phyloP scores from a whole-genome alignment of 2,329 filamentous ascomycete species.

The Aspergillus tanneri region DNA sequence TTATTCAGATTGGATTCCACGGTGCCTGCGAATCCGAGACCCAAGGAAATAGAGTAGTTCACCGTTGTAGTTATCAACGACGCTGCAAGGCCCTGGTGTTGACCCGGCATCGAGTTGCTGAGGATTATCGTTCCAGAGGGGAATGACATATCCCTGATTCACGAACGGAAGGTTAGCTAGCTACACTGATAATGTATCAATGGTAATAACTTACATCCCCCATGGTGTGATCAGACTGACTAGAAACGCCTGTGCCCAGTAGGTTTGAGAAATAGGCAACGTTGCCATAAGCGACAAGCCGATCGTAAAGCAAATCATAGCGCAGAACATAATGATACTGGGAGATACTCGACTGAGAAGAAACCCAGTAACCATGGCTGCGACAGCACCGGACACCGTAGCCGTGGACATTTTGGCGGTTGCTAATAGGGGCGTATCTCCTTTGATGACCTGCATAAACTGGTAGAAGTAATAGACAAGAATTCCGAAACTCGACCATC shows the following conservation, averaged over 20 bases:
- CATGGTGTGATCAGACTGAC: slow-evolving; percentile 36
- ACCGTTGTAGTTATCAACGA: slow-evolving; percentile 63
- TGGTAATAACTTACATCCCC: slow-evolving; percentile 29
- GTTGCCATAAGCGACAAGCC: slow-evolving; percentile 44
- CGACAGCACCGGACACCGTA: slow-evolving; percentile 30
- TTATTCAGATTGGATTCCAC: slow-evolving; percentile 54
- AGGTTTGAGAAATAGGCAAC: slow-evolving; percentile 55
- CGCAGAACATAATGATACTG: slow-evolving; percentile 30
- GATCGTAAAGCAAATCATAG: slow-evolving; percentile 42
- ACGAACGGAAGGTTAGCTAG: too few species aligned
- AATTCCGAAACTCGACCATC: slow-evolving; percentile 56
- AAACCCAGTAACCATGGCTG: slow-evolving; percentile 36
- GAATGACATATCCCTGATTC: slow-evolving; percentile 65
- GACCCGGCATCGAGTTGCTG: slow-evolving; percentile 50
- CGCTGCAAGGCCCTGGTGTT: slow-evolving; percentile 54
- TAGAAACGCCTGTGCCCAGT: slow-evolving; percentile 67
- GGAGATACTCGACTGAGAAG: slow-evolving; percentile 32
- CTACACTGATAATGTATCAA: not conserved
- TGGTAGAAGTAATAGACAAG: slow-evolving; percentile 54
- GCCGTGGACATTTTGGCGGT: slow-evolving; percentile 28
- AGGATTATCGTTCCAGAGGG: slow-evolving; percentile 63
- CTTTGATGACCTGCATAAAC: slow-evolving; percentile 47
- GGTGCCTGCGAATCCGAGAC: slow-evolving; percentile 65
- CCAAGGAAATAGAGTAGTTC: slow-evolving; percentile 68
- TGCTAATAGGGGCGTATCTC: slow-evolving; percentile 27